Conservation (phyloP, 148 eudicot genomes). For the Cornus suecica region DNA sequence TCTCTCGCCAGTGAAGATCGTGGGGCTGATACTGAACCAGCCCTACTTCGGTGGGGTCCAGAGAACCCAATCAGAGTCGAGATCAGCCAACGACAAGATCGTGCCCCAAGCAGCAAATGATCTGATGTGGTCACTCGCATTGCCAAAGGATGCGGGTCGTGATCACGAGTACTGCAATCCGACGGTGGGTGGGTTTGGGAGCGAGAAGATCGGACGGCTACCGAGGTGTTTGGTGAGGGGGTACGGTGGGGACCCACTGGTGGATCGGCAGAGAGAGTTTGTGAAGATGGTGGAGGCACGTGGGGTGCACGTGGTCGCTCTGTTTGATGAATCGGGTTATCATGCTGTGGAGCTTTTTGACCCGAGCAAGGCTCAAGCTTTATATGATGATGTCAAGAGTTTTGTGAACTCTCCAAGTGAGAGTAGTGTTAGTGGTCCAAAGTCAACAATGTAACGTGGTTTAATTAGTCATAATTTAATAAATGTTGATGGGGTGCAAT, state of each 20-base stretch:
- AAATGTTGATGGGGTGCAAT: no score
- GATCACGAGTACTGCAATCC: conserved; percentile 67
- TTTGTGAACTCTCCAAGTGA: conserved; percentile 22
- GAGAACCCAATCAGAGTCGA: conserved; percentile 50
- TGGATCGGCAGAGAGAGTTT: conserved; percentile 67
- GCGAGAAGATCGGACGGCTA: conserved; percentile 54
- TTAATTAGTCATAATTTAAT: no score
- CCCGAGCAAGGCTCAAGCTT: conserved; percentile 38
- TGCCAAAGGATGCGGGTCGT: conserved; percentile 58
- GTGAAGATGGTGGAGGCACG: conserved; percentile 53
- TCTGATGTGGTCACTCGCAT: conserved; percentile 65
- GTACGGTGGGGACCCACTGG: conserved; percentile 63
- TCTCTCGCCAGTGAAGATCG: conserved; percentile 58
- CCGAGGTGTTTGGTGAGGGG: conserved; percentile 65
- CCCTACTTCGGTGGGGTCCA: conserved; percentile 64
- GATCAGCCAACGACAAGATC: conserved; percentile 31
- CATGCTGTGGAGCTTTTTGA: conserved; percentile 71
- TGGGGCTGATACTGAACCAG: conserved; percentile 79
- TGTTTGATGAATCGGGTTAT: conserved; percentile 48
- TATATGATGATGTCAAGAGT: conserved; percentile 40
- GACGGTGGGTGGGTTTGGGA: conserved; percentile 13
- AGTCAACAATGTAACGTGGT: conserved; percentile 1
- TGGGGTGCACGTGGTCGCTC: conserved; percentile 50
- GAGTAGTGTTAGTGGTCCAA: not conserved
- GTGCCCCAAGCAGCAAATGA: conserved; percentile 44